Percentiles rank a stretch among this genome's conserved stretches.
phyloP scores from a whole-genome alignment of 2,329 filamentous ascomycete genomes.

The Sodiomyces alkalinus region DNA sequence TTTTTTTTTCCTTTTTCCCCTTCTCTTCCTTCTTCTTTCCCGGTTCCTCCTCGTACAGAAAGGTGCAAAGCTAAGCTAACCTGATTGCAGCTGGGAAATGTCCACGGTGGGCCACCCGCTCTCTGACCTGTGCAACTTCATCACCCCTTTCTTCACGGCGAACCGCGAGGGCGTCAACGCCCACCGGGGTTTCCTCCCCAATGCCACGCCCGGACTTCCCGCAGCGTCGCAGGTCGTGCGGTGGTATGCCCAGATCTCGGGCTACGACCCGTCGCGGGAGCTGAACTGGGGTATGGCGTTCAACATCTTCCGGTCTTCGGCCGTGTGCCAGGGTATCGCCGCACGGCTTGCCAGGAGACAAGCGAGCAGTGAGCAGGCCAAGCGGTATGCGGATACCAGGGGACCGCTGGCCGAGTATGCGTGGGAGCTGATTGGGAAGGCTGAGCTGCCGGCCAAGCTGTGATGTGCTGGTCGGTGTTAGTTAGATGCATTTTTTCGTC shows the following conservation, averaged over 20 bases:
- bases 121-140: constrained; percentile 74
- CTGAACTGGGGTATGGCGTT: constrained; percentile 48
- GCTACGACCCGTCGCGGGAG: constrained; percentile 53
- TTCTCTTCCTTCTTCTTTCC: not conserved
- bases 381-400: constrained; percentile 53
- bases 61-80: too few species aligned
- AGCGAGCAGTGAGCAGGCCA: constrained; percentile 75
- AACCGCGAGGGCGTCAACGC: constrained; percentile 14
- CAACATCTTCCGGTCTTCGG: constrained; percentile 41
- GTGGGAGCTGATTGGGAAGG: constrained; percentile 48
- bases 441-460: constrained; percentile 16
- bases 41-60: not conserved
- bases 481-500: too few species aligned
- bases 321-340: constrained; percentile 75
- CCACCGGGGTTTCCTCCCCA: constrained; percentile 41
- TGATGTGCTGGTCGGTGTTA: constrained; percentile 3
- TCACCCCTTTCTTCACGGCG: constrained; percentile 24
- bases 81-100: constrained; percentile 74
- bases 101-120: constrained; percentile 93
- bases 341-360: constrained; percentile 73
- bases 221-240: constrained; percentile 22
- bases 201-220: constrained; percentile 48
- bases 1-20: too few species aligned
- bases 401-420: constrained; percentile 61
- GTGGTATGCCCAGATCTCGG: constrained; percentile 34